These are phyloP conservation scores for Nemania serpens DNA, from an alignment of 2,329 filamentous ascomycete species.

Conservation along the genomic window DNA sequence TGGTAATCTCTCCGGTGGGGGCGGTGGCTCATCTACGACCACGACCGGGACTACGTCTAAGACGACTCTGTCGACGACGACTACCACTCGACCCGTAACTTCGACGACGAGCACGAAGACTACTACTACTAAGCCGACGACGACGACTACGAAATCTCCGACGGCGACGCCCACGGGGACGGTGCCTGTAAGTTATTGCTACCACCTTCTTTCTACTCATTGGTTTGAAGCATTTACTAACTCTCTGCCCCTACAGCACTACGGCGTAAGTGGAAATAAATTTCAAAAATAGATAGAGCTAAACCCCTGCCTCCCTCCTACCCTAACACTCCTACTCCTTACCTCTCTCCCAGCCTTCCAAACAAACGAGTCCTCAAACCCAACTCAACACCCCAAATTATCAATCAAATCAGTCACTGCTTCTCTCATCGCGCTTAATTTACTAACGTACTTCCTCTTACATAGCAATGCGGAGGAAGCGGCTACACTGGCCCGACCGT, in stretches of 20 bases:
- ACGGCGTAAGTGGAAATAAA: constrained; percentile 11
- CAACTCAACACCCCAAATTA: too few relatives aligned
- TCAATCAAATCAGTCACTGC: too few relatives aligned
- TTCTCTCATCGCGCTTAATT: too few relatives aligned
- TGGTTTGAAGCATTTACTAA: background rate
- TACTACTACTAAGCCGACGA: constrained; percentile 4
- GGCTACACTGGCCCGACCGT: constrained; percentile 28
- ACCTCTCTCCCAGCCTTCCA: background rate
- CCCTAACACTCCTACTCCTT: too few relatives aligned
- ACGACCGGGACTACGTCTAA: constrained; percentile 6
- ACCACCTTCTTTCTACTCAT: background rate
- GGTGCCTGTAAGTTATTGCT: constrained; percentile 11
- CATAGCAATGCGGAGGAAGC: constrained; percentile 30
- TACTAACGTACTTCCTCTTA: background rate
- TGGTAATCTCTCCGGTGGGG: constrained; percentile 25
- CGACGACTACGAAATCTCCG: constrained; percentile 5
- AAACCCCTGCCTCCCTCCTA: background rate
- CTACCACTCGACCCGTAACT: background rate
- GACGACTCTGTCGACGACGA: constrained; percentile 4
- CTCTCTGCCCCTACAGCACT: background rate
- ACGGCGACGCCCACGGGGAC: constrained; percentile 12
- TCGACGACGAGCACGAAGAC: constrained; percentile 7
- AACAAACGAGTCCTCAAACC: too few relatives aligned
- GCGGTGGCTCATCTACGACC: background rate
- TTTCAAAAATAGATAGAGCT: too few relatives aligned